phyloP scores from a whole-genome alignment of 1,139 yeast genomes.

The Yamadazyma sp. region DNA sequence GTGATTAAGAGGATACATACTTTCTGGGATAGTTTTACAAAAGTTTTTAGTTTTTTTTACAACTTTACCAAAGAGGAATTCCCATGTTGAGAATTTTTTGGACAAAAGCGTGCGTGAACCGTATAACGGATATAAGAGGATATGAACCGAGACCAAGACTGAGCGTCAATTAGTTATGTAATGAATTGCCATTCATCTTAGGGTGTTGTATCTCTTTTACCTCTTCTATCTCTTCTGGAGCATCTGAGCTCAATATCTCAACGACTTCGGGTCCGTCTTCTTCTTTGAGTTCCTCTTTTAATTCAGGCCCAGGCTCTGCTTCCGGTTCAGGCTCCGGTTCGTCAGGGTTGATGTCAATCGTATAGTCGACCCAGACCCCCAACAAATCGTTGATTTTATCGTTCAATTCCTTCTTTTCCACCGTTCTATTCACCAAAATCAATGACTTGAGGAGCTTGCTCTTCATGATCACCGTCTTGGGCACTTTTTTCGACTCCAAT shows the following conservation, averaged over 20 bases:
- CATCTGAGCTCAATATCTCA: neutral
- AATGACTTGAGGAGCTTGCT: constrained; percentile 33
- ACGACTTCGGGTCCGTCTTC: neutral
- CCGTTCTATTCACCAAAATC: constrained; percentile 32
- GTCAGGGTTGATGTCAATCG: constrained; percentile 18
- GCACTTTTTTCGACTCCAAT: constrained; percentile 23
- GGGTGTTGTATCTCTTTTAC: no score
- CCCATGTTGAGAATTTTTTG: constrained; percentile 12
- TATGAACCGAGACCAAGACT: neutral
- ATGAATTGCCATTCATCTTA: neutral
- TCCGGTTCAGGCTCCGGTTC: constrained; percentile 11
- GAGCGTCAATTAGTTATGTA: no score
- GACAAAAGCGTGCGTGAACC: neutral
- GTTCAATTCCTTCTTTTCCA: constrained; percentile 21
- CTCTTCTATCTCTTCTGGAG: neutral
- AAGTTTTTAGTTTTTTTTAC: constrained; percentile 4
- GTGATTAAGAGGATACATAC: constrained; percentile 1
- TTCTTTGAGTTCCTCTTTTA: neutral
- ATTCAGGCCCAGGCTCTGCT: constrained; percentile 5
- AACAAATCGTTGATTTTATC: constrained; percentile 24
- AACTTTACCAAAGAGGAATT: constrained; percentile 14
- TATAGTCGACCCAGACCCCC: constrained; percentile 21
- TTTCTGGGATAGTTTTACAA: neutral
- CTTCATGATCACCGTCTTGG: constrained; percentile 30
- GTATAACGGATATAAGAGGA: neutral